Percentiles rank a stretch among this genome's conserved stretches.
These are phyloP conservation scores for Guillardia theta DNA, from an alignment of 78 protist species.

Conservation along the genomic window DNA sequence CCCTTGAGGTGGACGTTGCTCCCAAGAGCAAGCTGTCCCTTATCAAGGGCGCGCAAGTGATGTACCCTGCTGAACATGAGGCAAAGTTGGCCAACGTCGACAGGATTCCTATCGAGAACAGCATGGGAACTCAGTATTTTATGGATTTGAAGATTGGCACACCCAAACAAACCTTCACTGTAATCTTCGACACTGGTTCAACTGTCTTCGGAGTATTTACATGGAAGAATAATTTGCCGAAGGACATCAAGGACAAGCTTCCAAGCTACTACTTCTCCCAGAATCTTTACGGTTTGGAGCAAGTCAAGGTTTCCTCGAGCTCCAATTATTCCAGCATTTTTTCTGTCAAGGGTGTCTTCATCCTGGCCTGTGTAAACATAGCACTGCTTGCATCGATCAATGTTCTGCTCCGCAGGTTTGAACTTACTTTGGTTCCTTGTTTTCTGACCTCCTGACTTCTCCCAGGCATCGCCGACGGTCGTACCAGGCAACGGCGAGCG, in stretches of 20 bases:
- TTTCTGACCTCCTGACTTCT: too few relatives aligned
- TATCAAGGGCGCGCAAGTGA: background rate
- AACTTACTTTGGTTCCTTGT: too few relatives aligned
- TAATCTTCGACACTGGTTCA: constrained; percentile 33
- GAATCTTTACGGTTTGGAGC: background rate
- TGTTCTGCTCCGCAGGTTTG: too few relatives aligned
- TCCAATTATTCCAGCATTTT: too few relatives aligned
- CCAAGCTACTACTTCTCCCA: constrained; percentile 28
- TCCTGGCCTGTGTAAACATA: too few relatives aligned
- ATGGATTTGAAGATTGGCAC: constrained; percentile 34
- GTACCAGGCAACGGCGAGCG: too few relatives aligned
- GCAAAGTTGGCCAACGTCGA: constrained; percentile 5
- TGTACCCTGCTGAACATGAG: constrained; percentile 28
- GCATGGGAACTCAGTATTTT: constrained; percentile 33
- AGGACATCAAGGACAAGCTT: background rate
- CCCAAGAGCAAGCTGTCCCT: background rate
- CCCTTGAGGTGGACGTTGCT: background rate
- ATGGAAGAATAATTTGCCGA: background rate
- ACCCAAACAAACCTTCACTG: background rate
- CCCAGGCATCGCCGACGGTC: too few relatives aligned
- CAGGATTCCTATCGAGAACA: constrained; percentile 23
- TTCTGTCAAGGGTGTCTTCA: too few relatives aligned
- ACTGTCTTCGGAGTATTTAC: constrained; percentile 37
- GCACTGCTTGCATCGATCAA: too few relatives aligned
- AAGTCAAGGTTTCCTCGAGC: background rate